These are phyloP conservation scores for Fusarium annulatum DNA, from an alignment of 2,329 filamentous ascomycete genomes.

Conservation along the genomic window DNA sequence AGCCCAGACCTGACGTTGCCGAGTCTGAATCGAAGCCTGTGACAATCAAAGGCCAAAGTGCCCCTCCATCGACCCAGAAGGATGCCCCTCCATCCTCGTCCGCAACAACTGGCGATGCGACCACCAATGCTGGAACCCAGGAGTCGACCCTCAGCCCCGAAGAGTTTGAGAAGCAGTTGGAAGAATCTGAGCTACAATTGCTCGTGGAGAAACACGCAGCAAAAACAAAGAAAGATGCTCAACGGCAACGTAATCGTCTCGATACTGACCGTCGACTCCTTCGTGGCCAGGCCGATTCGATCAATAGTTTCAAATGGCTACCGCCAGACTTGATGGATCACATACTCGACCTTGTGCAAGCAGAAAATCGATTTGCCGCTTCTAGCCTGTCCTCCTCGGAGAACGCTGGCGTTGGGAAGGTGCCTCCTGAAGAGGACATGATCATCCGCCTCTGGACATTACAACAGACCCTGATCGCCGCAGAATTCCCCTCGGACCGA, in stretches of 20 bases:
- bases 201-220: slow-evolving; percentile 85
- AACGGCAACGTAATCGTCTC: slow-evolving; percentile 79
- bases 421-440: slow-evolving; percentile 79
- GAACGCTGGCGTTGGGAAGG: slow-evolving; percentile 58
- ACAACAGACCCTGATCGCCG: slow-evolving; percentile 74
- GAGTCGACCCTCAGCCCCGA: slow-evolving; percentile 76
- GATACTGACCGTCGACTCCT: slow-evolving; percentile 88
- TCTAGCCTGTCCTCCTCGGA: slow-evolving; percentile 61
- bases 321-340: slow-evolving; percentile 81
- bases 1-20: slow-evolving; percentile 72
- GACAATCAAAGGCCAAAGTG: slow-evolving; percentile 41
- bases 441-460: slow-evolving; percentile 86
- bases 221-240: slow-evolving; percentile 82
- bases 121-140: slow-evolving; percentile 26
- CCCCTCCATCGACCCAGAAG: slow-evolving; percentile 47
- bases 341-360: slow-evolving; percentile 77
- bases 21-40: slow-evolving; percentile 50
- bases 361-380: slow-evolving; percentile 69
- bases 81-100: slow-evolving; percentile 47
- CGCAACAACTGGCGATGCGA: slow-evolving; percentile 42
- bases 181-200: slow-evolving; percentile 89
- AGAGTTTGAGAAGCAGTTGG: slow-evolving; percentile 88
- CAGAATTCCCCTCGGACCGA: slow-evolving; percentile 74
- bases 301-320: slow-evolving; percentile 83
- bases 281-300: slow-evolving; percentile 78